Evolutionary conservation across 148 eudicot genomes (phyloP).

Genomic region (Dysphania ambrosioides): DNA sequence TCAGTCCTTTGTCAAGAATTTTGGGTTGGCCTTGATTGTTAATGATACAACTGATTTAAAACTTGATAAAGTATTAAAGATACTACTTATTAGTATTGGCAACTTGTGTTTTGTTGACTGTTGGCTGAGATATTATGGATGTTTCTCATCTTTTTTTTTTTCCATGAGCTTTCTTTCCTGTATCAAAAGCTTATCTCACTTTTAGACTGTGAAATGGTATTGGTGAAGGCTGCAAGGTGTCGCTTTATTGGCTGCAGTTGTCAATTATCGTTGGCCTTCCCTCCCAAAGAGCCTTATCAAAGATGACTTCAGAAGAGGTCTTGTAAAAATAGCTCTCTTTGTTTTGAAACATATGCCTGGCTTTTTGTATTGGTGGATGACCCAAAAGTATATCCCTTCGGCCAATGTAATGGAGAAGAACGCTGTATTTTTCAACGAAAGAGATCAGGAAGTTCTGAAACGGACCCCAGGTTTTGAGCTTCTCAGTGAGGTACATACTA

Average conservation of each 20-base stretch:
- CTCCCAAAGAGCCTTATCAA: conserved; percentile 47
- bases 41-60: too few relatives aligned
- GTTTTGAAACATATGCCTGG: conserved; percentile 47
- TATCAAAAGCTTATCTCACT: conserved; percentile 9
- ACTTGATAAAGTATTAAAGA: too few relatives aligned
- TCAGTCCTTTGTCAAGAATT: too few relatives aligned
- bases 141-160: neutral
- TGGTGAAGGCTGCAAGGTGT: conserved; percentile 64
- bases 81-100: too few relatives aligned
- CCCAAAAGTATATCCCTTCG: conserved; percentile 58
- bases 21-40: too few relatives aligned
- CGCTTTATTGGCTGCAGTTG: conserved; percentile 55
- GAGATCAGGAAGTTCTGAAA: conserved; percentile 60
- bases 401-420: conserved; percentile 50
- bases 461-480: conserved; percentile 58
- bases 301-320: conserved; percentile 52
- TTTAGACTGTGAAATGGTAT: conserved; percentile 4
- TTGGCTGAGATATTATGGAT: neutral
- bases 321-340: conserved; percentile 40
- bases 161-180: neutral
- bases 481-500: conserved; percentile 46
- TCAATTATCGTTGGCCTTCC: conserved; percentile 72
- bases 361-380: conserved; percentile 74
- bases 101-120: too few relatives aligned
- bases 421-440: conserved; percentile 44